Conservation (phyloP, 2,329 filamentous ascomycete species). For the Rosellinia necatrix region DNA sequence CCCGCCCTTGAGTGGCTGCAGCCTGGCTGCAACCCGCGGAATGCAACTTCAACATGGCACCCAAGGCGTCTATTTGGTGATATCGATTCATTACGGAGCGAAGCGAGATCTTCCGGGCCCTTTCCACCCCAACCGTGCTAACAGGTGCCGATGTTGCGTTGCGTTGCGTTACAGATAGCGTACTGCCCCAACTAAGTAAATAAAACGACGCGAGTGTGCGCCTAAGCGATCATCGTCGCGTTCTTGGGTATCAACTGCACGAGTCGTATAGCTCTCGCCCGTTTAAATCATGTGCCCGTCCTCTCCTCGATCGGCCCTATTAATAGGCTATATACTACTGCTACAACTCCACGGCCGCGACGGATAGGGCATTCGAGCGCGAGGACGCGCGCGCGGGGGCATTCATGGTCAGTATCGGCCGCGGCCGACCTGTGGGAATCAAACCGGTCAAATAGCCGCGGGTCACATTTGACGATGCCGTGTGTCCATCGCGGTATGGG, state of each 20-base stretch:
- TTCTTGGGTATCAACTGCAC: conserved; percentile 18
- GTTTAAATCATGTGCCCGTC: neutral
- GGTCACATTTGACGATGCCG: conserved; percentile 12
- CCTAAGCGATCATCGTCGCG: conserved; percentile 19
- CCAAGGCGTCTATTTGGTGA: neutral
- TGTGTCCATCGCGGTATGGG: conserved; percentile 2
- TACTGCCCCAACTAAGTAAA: neutral
- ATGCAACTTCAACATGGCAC: conserved; percentile 7
- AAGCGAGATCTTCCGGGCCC: conserved; percentile 6
- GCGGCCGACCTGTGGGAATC: too few species aligned
- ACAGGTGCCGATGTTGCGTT: neutral
- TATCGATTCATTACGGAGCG: neutral
- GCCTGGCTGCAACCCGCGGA: conserved; percentile 7
- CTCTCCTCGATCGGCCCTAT: conserved; percentile 22
- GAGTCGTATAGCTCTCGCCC: conserved; percentile 11
- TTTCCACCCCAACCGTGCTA: neutral
- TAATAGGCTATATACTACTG: conserved; percentile 22
- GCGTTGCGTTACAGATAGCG: neutral
- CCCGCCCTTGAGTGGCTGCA: neutral
- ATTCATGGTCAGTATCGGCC: too few species aligned
- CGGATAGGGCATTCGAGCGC: conserved; percentile 8
- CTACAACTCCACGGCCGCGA: neutral
- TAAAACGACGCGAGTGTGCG: conserved; percentile 12
- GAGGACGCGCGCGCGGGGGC: too few species aligned
- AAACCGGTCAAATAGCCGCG: neutral